Conservation (phyloP, 441 rosid species). For the Aquilaria agallochum region DNA sequence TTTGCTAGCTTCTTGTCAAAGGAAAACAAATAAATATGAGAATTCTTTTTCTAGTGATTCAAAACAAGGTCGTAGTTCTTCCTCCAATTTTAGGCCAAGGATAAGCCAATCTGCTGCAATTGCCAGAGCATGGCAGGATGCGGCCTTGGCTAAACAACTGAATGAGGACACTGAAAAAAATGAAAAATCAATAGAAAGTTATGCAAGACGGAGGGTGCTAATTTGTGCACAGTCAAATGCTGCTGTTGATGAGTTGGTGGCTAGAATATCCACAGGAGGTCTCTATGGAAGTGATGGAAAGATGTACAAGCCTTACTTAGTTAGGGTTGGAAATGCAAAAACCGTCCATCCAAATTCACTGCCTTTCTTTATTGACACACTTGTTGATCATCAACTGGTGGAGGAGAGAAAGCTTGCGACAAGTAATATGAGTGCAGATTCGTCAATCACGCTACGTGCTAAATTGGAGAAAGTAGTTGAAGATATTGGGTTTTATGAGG, state of each 20-base stretch:
- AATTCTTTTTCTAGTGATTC: constrained; percentile 25
- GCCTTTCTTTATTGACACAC: constrained; percentile 86
- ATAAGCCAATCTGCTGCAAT: constrained; percentile 71
- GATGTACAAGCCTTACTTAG: constrained; percentile 92
- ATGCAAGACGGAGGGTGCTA: constrained; percentile 75
- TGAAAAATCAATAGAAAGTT: constrained; percentile 44
- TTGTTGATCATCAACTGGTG: constrained; percentile 84
- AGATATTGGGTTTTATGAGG: constrained; percentile 71
- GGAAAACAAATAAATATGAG: constrained; percentile 31
- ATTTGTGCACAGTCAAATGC: constrained; percentile 99
- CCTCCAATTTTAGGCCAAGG: constrained; percentile 43
- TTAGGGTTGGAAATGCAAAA: constrained; percentile 96
- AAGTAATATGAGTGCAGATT: constrained; percentile 37
- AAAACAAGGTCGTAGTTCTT: constrained; percentile 37
- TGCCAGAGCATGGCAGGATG: constrained; percentile 98
- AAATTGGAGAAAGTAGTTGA: constrained; percentile 87
- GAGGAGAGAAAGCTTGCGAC: constrained; percentile 59
- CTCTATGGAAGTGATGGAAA: constrained; percentile 88
- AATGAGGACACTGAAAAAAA: constrained; percentile 49
- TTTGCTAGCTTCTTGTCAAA: constrained; percentile 62
- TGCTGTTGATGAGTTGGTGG: constrained; percentile 98
- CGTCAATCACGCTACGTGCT: constrained; percentile 66
- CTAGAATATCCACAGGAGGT: constrained; percentile 80
- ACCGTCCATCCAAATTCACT: constrained; percentile 87
- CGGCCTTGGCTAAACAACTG: constrained; percentile 86